A percentile compares a stretch with the other conserved stretches of the same genome.
These are phyloP conservation scores for Malassezia furfur DNA, from an alignment of 1,284 basidiomycete species.

Conservation along the genomic window DNA sequence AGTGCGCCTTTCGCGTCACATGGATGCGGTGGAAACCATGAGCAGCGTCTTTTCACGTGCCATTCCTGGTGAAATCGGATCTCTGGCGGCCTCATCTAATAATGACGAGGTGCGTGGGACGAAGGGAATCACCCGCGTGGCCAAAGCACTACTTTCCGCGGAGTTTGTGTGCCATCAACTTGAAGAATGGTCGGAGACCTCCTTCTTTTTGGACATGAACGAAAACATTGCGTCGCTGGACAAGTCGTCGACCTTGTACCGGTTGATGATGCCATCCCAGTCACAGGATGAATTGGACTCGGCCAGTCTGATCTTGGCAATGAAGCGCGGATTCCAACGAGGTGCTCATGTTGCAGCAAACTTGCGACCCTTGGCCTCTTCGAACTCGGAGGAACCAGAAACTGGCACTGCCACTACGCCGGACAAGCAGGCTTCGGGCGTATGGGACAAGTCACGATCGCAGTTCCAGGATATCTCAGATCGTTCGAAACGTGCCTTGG, in stretches of 20 bases:
- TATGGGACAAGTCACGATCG: constrained; percentile 31
- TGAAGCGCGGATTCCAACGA: constrained; percentile 27
- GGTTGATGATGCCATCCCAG: constrained; percentile 6
- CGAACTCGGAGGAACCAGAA: background rate
- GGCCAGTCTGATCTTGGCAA: constrained; percentile 20
- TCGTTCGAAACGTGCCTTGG: constrained; percentile 23
- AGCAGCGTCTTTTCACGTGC: constrained; percentile 72
- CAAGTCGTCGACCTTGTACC: background rate
- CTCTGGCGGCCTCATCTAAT: constrained; percentile 10
- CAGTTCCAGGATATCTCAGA: constrained; percentile 24
- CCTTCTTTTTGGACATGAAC: constrained; percentile 32
- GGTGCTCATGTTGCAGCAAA: constrained; percentile 18
- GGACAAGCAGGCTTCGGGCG: constrained; percentile 9
- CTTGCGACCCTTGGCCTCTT: constrained; percentile 5
- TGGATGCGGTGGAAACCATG: constrained; percentile 86
- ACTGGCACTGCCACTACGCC: background rate
- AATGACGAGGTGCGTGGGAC: constrained; percentile 40
- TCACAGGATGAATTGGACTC: constrained; percentile 22
- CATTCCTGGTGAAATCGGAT: constrained; percentile 63
- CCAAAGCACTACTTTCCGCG: constrained; percentile 37
- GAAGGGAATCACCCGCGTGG: constrained; percentile 32
- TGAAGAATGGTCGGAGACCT: constrained; percentile 27
- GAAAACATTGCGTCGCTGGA: constrained; percentile 16
- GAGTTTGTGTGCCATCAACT: constrained; percentile 28
- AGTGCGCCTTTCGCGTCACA: constrained; percentile 65